Conservation (phyloP, 768 basidiomycete species). For the Boletellus ananiceps region DNA sequence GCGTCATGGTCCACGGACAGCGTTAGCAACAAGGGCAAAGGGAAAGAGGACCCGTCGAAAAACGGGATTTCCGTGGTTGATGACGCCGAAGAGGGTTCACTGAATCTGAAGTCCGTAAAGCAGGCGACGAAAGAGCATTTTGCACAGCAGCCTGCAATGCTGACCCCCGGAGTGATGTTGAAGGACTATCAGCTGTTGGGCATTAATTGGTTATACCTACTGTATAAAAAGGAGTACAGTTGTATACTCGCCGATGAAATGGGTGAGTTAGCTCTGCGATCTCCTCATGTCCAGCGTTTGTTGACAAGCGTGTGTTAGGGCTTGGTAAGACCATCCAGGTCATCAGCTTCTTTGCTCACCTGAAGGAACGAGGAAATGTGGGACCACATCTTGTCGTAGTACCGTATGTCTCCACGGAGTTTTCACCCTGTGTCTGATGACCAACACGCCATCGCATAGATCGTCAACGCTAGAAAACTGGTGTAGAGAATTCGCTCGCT, state of each 20-base stretch:
- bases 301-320: slow-evolving; percentile 42
- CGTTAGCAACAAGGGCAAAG: slow-evolving; percentile 34
- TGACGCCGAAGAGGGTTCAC: slow-evolving; percentile 56
- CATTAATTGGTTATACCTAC: slow-evolving; percentile 93
- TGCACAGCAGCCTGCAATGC: slow-evolving; percentile 62
- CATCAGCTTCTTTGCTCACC: slow-evolving; percentile 89
- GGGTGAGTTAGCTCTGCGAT: slow-evolving; percentile 53
- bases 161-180: slow-evolving; percentile 65
- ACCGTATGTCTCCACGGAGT: slow-evolving; percentile 56
- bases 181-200: slow-evolving; percentile 98
- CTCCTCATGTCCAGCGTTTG: background rate
- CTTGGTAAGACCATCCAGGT: slow-evolving; percentile 99
- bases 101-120: slow-evolving; percentile 50
- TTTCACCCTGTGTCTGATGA: background rate
- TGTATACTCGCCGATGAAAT: slow-evolving; percentile 99
- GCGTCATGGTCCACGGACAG: slow-evolving; percentile 62
- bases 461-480: slow-evolving; percentile 98
- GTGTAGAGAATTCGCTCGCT: slow-evolving; percentile 93
- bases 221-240: slow-evolving; percentile 75
- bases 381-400: slow-evolving; percentile 95
- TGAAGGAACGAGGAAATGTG: slow-evolving; percentile 70
- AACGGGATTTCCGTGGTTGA: slow-evolving; percentile 22
- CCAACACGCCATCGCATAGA: slow-evolving; percentile 35
- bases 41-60: slow-evolving; percentile 31
- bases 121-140: slow-evolving; percentile 59